Conservation (phyloP, 2,329 filamentous ascomycete genomes). For the Pseudocercospora vitis region DNA sequence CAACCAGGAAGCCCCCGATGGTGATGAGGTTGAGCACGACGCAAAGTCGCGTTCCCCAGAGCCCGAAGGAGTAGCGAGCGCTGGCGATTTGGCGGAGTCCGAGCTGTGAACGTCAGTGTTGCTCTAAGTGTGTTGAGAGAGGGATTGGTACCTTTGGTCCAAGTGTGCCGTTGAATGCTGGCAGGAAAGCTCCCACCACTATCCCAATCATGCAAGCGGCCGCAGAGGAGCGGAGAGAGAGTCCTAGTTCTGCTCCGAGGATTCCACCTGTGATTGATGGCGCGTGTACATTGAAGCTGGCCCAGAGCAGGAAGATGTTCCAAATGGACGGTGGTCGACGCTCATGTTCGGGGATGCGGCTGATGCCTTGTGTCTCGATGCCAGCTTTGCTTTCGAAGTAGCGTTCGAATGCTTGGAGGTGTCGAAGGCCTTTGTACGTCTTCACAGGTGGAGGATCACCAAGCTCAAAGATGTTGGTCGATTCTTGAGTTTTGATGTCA, state of each 20-base stretch:
- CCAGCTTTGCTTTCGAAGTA: neutral
- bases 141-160: neutral
- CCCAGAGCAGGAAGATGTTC: neutral
- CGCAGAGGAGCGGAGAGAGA: neutral
- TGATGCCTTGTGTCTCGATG: neutral
- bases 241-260: neutral
- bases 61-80: conserved; percentile 18
- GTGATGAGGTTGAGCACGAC: neutral
- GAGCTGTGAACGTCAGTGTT: neutral
- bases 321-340: neutral
- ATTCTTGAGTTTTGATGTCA: no score
- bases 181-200: neutral
- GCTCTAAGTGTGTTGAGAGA: neutral
- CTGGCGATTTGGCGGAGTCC: neutral
- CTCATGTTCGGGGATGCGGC: neutral
- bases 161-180: neutral
- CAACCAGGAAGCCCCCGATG: neutral
- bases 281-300: neutral
- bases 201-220: neutral
- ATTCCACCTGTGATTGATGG: neutral
- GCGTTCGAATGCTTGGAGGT: neutral
- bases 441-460: no score
- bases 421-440: neutral
- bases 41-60: conserved; percentile 15
- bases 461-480: no score